phyloP scores from a whole-genome alignment of 495 filamentous ascomycete species.

The Aspergillus sparsus region DNA sequence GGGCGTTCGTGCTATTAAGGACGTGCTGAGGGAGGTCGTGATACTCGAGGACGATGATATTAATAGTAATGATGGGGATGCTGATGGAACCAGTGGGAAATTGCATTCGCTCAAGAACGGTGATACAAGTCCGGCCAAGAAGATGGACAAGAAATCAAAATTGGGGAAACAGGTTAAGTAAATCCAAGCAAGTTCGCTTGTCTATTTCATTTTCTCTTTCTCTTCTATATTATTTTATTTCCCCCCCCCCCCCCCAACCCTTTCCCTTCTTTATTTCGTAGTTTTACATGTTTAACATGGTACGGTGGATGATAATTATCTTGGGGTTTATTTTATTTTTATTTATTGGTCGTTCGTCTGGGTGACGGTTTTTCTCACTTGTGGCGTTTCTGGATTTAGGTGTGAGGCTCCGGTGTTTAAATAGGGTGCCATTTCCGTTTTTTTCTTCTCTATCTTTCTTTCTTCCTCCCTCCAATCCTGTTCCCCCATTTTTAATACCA shows the following conservation, averaged over 20 bases:
- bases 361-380: background rate
- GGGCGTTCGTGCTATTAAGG: constrained; percentile 48
- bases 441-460: background rate
- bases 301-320: background rate
- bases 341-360: background rate
- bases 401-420: background rate
- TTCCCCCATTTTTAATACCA: background rate
- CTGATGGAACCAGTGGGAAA: constrained; percentile 6
- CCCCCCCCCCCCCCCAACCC: too few species aligned
- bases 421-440: background rate
- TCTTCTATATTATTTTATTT: too few species aligned
- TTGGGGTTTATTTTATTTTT: background rate
- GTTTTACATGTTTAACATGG: background rate
- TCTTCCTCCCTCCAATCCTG: too few species aligned
- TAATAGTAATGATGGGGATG: constrained; percentile 10
- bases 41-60: constrained; percentile 44
- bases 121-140: constrained; percentile 31
- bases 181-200: too few species aligned
- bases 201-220: background rate
- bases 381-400: background rate
- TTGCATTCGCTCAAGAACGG: constrained; percentile 18
- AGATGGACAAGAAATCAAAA: constrained; percentile 32
- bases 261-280: too few species aligned
- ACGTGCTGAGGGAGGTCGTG: constrained; percentile 51
- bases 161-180: constrained; percentile 29